Evolutionary conservation across 2,329 filamentous ascomycete species (phyloP).

Genomic region (Beauveria asiatica): DNA sequence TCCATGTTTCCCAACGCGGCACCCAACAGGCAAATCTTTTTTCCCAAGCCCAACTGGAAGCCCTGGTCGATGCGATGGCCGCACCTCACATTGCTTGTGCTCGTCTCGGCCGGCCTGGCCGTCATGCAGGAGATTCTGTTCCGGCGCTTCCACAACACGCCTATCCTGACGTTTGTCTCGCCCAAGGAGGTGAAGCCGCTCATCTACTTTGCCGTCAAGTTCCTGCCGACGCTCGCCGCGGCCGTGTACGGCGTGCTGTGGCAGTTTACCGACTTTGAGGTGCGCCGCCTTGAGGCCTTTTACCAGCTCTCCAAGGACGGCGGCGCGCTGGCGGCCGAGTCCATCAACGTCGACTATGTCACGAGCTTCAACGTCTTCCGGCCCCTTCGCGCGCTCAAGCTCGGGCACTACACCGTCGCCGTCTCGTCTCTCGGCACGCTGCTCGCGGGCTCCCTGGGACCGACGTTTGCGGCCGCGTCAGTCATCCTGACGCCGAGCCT

Average conservation of each 20-base stretch:
- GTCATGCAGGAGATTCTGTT: slow-evolving; percentile 47
- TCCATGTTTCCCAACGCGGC: slow-evolving; percentile 29
- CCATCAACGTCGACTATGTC: slow-evolving; percentile 66
- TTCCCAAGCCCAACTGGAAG: slow-evolving; percentile 58
- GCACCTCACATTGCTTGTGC: slow-evolving; percentile 45
- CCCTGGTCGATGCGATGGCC: slow-evolving; percentile 57
- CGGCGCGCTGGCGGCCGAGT: slow-evolving; percentile 54
- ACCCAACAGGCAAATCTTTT: slow-evolving; percentile 38
- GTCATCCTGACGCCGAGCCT: slow-evolving; percentile 49
- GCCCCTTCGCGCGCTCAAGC: slow-evolving; percentile 52
- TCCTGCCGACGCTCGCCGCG: slow-evolving; percentile 51
- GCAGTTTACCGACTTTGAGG: slow-evolving; percentile 59
- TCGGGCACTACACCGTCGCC: slow-evolving; percentile 59
- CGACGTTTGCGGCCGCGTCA: slow-evolving; percentile 57
- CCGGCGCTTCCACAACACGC: slow-evolving; percentile 35
- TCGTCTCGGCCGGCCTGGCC: slow-evolving; percentile 45
- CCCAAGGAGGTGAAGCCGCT: slow-evolving; percentile 42
- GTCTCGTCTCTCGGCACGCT: slow-evolving; percentile 57
- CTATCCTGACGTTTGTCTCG: slow-evolving; percentile 40
- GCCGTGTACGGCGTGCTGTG: slow-evolving; percentile 56
- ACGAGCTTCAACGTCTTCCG: slow-evolving; percentile 59
- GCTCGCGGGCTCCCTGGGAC: slow-evolving; percentile 59
- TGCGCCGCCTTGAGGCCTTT: slow-evolving; percentile 57
- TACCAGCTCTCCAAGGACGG: slow-evolving; percentile 54
- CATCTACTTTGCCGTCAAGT: slow-evolving; percentile 55